These are phyloP conservation scores for Leavenworthia alabamica DNA, from an alignment of 345 rosid species.

Conservation along the genomic window DNA sequence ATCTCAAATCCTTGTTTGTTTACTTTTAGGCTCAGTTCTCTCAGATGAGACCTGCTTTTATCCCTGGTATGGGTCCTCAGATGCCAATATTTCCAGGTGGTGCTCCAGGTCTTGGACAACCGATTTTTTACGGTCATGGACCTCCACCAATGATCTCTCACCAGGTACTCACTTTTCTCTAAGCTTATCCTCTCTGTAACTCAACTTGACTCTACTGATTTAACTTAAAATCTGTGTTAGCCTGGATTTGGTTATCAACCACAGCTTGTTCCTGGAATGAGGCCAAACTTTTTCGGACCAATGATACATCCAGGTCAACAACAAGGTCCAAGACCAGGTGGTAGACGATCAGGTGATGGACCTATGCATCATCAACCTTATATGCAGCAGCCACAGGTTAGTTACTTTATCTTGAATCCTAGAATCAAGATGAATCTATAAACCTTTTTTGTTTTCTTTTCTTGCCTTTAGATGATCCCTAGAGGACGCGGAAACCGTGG, in stretches of 20 bases:
- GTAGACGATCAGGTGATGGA: constrained; percentile 63
- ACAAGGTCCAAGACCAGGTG: constrained; percentile 82
- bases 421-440: not conserved
- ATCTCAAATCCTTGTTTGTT: not conserved
- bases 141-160: constrained; percentile 88
- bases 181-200: not conserved
- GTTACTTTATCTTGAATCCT: not conserved
- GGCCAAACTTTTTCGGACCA: constrained; percentile 46
- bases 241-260: constrained; percentile 98
- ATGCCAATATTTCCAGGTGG: constrained; percentile 88
- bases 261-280: constrained; percentile 91
- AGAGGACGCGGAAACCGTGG: constrained; percentile 79
- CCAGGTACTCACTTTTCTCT: constrained; percentile 45
- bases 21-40: constrained; percentile 79
- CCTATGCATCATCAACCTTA: constrained; percentile 55
- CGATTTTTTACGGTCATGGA: constrained; percentile 83
- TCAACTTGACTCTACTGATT: not conserved
- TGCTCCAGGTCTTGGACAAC: constrained; percentile 83
- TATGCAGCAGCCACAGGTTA: constrained; percentile 93
- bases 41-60: constrained; percentile 72
- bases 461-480: constrained; percentile 60
- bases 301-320: constrained; percentile 95
- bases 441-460: not conserved
- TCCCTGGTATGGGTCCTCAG: constrained; percentile 68
- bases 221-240: constrained; percentile 34